These are phyloP conservation scores for Heracleum sosnowskyi DNA, from an alignment of 129 eudicot genomes.

Conservation along the genomic window DNA sequence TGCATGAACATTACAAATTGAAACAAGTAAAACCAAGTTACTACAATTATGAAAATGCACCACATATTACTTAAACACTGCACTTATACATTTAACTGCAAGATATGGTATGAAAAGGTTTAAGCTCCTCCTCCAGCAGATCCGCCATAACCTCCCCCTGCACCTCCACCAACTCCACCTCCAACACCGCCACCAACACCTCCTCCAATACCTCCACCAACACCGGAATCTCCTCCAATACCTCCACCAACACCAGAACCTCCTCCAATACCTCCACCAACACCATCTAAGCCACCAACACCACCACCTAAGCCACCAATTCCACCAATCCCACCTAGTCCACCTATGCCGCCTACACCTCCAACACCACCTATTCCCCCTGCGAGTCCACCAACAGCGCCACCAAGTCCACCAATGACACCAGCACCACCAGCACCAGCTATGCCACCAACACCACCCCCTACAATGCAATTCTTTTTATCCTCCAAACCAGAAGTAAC, in stretches of 20 bases:
- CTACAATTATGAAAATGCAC: not conserved
- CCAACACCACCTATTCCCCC: slow-evolving; percentile 24
- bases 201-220: slow-evolving; percentile 27
- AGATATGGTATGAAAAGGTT: not conserved
- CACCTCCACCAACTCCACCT: slow-evolving; percentile 6
- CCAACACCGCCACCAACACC: slow-evolving; percentile 14
- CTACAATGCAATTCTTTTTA: not conserved
- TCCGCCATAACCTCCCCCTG: slow-evolving; percentile 1
- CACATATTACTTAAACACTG: not conserved
- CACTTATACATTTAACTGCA: not conserved
- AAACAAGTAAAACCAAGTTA: not conserved
- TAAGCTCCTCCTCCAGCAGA: not conserved
- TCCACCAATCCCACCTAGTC: not conserved
- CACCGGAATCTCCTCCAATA: slow-evolving; percentile 31
- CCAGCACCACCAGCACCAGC: slow-evolving; percentile 20
- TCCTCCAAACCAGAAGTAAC: not conserved
- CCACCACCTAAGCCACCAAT: not conserved
- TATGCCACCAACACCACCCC: slow-evolving; percentile 22
- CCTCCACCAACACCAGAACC: slow-evolving; percentile 24
- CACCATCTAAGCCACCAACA: not conserved
- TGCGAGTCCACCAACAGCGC: slow-evolving; percentile 10
- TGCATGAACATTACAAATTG: not conserved
- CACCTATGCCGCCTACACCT: slow-evolving; percentile 11
- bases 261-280: slow-evolving; percentile 23
- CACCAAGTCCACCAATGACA: slow-evolving; percentile 19